Evolutionary conservation across 768 basidiomycete genomes (phyloP), one percentile per base, ranked within the genome.

Genomic region (Tricholoma matsutake): DNA sequence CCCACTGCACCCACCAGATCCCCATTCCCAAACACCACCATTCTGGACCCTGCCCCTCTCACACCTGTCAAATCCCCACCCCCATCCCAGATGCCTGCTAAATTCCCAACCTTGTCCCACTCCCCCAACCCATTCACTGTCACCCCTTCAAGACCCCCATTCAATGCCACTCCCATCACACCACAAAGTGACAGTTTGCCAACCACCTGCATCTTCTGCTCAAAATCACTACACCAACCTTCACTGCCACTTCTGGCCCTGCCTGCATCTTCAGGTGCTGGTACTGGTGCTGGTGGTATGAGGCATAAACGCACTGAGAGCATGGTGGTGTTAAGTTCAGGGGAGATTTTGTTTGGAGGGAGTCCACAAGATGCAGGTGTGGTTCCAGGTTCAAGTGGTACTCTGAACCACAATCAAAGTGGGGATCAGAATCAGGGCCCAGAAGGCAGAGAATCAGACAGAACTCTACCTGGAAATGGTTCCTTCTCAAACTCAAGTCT

Each of bases 201-300:
- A 9, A 10, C 45, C 22, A 47, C 43, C 43, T 77, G 82, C 10
- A 74, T 83, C 11, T 76, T 77, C 54, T 78, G 87, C 10, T 84
- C 83, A 39, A 85, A 79, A 65, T 86, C 85, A 0, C 66, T 87
- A 70, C 81, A 85, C 67, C 20, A 25, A 60, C 73, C 76, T 1
- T 72, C 75, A 35, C n/a, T n/a, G n/a, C n/a, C n/a, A n/a, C n/a
- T n/a, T n/a, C n/a, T n/a, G n/a, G n/a, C n/a, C n/a, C n/a, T n/a
- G n/a, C n/a, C n/a, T n/a, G n/a, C n/a, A n/a, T n/a, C n/a, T n/a
- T n/a, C n/a, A n/a, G n/a, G n/a, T n/a, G n/a, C n/a, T n/a, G n/a
- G n/a, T n/a, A n/a, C n/a, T n/a, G n/a, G n/a, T n/a, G n/a, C n/a
- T n/a, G n/a, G n/a, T n/a, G n/a, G n/a, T n/a, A n/a, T n/a, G n/a